phyloP scores from a whole-genome alignment of 78 protist species.

The Dictyostelium brefeldianum region DNA sequence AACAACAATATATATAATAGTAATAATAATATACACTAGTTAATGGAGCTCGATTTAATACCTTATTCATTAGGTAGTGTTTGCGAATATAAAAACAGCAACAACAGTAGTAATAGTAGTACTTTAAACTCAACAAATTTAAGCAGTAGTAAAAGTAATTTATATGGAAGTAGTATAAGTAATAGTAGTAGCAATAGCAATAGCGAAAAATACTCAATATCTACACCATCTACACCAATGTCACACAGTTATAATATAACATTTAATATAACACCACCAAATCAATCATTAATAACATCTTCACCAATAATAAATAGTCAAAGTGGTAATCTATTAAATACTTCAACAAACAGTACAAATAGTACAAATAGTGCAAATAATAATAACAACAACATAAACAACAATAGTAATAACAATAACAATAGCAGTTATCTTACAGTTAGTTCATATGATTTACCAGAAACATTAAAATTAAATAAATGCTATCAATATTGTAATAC shows the following conservation, averaged over 20 bases:
- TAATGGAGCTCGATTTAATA: slow-evolving; percentile 62
- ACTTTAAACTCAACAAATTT: not conserved
- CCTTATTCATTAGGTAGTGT: slow-evolving; percentile 17
- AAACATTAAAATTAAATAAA: not conserved
- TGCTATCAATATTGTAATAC: slow-evolving; percentile 31
- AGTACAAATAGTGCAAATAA: not conserved
- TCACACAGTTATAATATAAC: not conserved
- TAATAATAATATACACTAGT: not conserved
- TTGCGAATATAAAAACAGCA: slow-evolving; percentile 8
- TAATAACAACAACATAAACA: not conserved
- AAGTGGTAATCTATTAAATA: not conserved
- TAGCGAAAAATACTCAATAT: slow-evolving; percentile 16
- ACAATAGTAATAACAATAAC: not conserved
- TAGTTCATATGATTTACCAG: not conserved
- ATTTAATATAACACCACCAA: slow-evolving; percentile 1
- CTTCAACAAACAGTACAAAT: not conserved
- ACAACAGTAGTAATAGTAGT: not conserved
- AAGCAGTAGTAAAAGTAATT: slow-evolving; percentile 1
- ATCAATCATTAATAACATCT: not conserved
- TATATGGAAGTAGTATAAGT: not conserved
- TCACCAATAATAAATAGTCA: not conserved
- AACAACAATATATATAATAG: not conserved
- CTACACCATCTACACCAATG: slow-evolving; percentile 17
- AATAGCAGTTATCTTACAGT: not conserved
- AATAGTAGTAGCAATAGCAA: not conserved